A percentile compares a stretch with the other conserved stretches of the same genome.
Evolutionary conservation across 371 early-diverging fungal genomes (phyloP).

Genomic region (Vittaforma corneae): DNA sequence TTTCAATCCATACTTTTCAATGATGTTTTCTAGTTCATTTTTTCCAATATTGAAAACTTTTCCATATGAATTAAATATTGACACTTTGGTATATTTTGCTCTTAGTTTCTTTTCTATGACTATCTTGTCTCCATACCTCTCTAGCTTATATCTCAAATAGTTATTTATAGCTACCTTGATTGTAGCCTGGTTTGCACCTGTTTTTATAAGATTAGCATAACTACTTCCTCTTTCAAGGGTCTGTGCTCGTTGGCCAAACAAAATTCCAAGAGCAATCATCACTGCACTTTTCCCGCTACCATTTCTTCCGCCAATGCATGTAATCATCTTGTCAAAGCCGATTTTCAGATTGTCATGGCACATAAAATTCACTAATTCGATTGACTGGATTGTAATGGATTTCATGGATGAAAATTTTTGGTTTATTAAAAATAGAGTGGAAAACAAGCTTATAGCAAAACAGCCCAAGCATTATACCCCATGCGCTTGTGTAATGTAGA

Average conservation of each 20-base stretch:
- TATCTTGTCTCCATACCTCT: constrained; percentile 38
- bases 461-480: too few species aligned
- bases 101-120: constrained; percentile 48
- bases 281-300: constrained; percentile 59
- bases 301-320: constrained; percentile 56
- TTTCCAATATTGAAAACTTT: background rate
- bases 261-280: constrained; percentile 57
- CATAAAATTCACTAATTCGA: constrained; percentile 59
- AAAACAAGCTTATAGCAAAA: too few species aligned
- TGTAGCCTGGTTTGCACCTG: constrained; percentile 29
- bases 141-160: constrained; percentile 15
- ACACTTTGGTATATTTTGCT: constrained; percentile 16
- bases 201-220: constrained; percentile 51
- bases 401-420: too few species aligned
- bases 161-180: constrained; percentile 42
- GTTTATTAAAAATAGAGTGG: too few species aligned
- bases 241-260: constrained; percentile 54
- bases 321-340: constrained; percentile 49
- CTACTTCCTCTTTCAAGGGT: constrained; percentile 53
- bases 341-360: constrained; percentile 54
- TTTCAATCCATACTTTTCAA: constrained; percentile 45
- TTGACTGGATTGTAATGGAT: constrained; percentile 18
- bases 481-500: too few species aligned
- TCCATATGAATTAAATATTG: constrained; percentile 14
- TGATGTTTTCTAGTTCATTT: constrained; percentile 47